Conservation (phyloP, 2,329 filamentous ascomycete genomes). For the Akanthomyces uredinophilus region DNA sequence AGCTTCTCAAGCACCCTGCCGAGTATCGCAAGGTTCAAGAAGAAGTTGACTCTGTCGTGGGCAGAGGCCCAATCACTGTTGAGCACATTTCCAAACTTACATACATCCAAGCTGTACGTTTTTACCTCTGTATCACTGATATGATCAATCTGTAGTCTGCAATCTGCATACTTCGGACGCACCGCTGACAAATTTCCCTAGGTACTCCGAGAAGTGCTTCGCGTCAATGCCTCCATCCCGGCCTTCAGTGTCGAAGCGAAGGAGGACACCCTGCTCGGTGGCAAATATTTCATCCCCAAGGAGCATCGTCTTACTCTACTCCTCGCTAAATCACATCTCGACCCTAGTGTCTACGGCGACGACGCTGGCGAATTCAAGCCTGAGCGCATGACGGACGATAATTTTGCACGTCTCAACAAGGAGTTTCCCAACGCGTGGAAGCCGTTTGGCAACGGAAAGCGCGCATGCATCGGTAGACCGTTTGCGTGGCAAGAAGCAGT, state of each 20-base stretch:
- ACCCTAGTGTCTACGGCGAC: conserved; percentile 59
- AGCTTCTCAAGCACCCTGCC: conserved; percentile 58
- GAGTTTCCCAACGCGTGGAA: conserved; percentile 62
- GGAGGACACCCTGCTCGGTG: conserved; percentile 50
- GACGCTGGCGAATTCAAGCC: conserved; percentile 63
- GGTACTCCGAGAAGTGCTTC: conserved; percentile 60
- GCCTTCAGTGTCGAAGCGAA: conserved; percentile 50
- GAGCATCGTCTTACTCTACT: conserved; percentile 46
- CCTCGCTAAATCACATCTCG: conserved; percentile 52
- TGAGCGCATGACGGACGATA: conserved; percentile 66
- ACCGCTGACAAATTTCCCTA: conserved; percentile 14
- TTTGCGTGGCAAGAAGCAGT: conserved; percentile 73
- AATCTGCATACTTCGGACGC: conserved; percentile 4
- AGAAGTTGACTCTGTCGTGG: conserved; percentile 63
- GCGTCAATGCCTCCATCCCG: conserved; percentile 56
- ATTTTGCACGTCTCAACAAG: conserved; percentile 56
- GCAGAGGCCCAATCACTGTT: conserved; percentile 49
- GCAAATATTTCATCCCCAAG: conserved; percentile 55
- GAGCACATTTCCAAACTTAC: conserved; percentile 60
- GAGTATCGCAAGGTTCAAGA: conserved; percentile 56
- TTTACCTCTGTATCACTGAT: not conserved
- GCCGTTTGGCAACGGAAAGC: conserved; percentile 67
- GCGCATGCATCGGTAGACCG: conserved; percentile 66
- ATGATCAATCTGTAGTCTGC: not conserved
- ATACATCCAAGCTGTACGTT: conserved; percentile 55